These are phyloP conservation scores for Mrakia blollopis DNA, from an alignment of 768 basidiomycete species.

Conservation along the genomic window DNA sequence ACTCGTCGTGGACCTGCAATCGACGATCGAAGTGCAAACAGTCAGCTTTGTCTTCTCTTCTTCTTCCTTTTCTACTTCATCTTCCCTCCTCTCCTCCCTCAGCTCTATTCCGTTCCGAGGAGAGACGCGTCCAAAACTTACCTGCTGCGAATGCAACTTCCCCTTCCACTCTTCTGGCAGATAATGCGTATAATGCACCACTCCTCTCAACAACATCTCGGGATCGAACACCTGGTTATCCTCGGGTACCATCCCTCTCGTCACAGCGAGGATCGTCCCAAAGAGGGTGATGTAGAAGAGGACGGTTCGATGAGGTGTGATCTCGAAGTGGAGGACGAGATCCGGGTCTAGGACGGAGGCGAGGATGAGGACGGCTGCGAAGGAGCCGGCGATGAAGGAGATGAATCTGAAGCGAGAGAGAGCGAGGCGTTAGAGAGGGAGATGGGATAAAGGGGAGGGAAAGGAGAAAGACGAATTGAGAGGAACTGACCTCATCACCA, in stretches of 20 bases:
- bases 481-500: constrained; percentile 72
- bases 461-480: background rate
- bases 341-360: constrained; percentile 92
- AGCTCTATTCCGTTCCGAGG: too few species aligned
- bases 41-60: too few species aligned
- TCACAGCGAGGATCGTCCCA: constrained; percentile 78
- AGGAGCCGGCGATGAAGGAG: constrained; percentile 92
- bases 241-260: constrained; percentile 91
- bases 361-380: constrained; percentile 88
- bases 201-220: constrained; percentile 83
- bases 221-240: constrained; percentile 92
- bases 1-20: constrained; percentile 69
- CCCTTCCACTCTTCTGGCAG: constrained; percentile 91
- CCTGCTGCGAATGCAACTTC: constrained; percentile 74
- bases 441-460: background rate
- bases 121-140: too few species aligned
- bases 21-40: too few species aligned
- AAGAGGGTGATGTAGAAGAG: constrained; percentile 89
- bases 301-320: constrained; percentile 86
- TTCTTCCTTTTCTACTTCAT: too few species aligned
- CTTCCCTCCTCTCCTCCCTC: too few species aligned
- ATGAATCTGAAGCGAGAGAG: constrained; percentile 61
- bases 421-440: background rate
- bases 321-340: constrained; percentile 86
- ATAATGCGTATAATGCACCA: constrained; percentile 90